Evolutionary conservation across 2,329 filamentous ascomycete species (phyloP).

Genomic region (Acrodontium crateriforme): DNA sequence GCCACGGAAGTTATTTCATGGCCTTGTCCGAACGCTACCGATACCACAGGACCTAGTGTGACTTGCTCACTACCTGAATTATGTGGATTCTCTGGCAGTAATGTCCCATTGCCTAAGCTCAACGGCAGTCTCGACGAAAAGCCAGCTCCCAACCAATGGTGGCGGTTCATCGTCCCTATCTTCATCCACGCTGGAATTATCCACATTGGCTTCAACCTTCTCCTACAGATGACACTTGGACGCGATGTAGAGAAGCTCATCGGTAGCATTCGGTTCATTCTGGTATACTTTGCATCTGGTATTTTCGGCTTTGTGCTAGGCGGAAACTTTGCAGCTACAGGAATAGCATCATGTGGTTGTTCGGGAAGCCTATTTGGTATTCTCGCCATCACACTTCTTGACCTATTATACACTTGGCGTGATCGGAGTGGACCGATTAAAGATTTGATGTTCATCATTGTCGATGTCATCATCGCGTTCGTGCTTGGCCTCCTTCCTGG

Average conservation of each 20-base stretch:
- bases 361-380: slow-evolving; percentile 87
- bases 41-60: slow-evolving; percentile 44
- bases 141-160: slow-evolving; percentile 83
- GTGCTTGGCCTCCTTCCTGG: slow-evolving; percentile 83
- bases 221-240: slow-evolving; percentile 78
- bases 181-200: slow-evolving; percentile 90
- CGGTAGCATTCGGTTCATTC: slow-evolving; percentile 70
- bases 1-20: slow-evolving; percentile 44
- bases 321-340: slow-evolving; percentile 77
- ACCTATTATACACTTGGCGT: slow-evolving; percentile 85
- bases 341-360: slow-evolving; percentile 68
- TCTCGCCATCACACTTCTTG: slow-evolving; percentile 73
- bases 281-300: slow-evolving; percentile 81
- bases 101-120: slow-evolving; percentile 51
- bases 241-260: slow-evolving; percentile 88
- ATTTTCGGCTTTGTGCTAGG: slow-evolving; percentile 95
- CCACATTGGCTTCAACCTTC: slow-evolving; percentile 90
- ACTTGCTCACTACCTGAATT: slow-evolving; percentile 64
- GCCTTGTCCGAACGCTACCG: slow-evolving; percentile 61
- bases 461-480: slow-evolving; percentile 82
- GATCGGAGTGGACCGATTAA: slow-evolving; percentile 62
- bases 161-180: slow-evolving; percentile 85
- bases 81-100: slow-evolving; percentile 71
- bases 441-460: slow-evolving; percentile 73
- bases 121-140: slow-evolving; percentile 38